These are phyloP conservation scores for Gentiana straminea DNA, from an alignment of 257 asterid genomes.

Conservation along the genomic window DNA sequence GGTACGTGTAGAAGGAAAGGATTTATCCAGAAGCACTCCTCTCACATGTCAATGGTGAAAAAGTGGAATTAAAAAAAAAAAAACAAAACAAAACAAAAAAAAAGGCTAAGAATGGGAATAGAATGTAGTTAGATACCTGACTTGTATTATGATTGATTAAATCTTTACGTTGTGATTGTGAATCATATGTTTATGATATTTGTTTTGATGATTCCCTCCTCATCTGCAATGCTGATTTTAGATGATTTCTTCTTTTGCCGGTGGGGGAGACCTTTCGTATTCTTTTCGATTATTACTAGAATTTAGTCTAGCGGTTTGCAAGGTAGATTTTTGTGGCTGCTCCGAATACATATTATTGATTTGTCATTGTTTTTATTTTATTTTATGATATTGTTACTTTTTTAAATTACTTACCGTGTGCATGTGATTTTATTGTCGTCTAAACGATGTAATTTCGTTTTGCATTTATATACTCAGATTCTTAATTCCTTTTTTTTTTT, in stretches of 20 bases:
- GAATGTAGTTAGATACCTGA: constrained; percentile 10
- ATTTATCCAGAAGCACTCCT: not conserved
- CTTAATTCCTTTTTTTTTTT: no score
- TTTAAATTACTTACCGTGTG: no score
- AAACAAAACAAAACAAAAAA: not conserved
- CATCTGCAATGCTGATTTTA: constrained; percentile 3
- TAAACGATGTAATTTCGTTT: no score
- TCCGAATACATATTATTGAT: no score
- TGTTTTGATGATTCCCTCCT: constrained; percentile 17
- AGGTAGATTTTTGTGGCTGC: no score
- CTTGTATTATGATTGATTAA: constrained; percentile 35
- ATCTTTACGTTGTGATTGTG: not conserved
- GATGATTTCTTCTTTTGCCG: not conserved
- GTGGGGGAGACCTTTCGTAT: not conserved
- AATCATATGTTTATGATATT: not conserved
- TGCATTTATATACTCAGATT: no score
- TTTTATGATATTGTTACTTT: no score
- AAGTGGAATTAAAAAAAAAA: no score
- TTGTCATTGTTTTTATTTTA: no score
- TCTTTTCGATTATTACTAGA: not conserved
- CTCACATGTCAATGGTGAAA: not conserved
- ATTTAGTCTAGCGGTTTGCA: not conserved
- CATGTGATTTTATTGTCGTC: no score
- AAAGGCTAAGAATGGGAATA: not conserved
- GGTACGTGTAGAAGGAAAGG: not conserved